Evolutionary conservation across 192 early-diverging fungal genomes (phyloP).

Genomic region (Lobosporangium transversale): DNA sequence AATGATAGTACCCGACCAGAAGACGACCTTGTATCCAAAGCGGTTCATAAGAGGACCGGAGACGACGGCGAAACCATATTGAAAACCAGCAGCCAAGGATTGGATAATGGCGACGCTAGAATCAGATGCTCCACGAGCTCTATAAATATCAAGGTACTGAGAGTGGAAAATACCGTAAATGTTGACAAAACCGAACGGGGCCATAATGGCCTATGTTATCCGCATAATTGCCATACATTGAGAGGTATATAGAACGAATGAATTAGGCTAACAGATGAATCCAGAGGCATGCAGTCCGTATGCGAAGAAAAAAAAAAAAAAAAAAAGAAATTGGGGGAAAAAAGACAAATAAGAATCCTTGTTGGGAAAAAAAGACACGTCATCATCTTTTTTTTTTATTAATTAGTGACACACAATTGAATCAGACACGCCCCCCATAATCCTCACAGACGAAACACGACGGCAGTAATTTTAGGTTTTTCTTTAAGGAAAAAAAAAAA

Average conservation of each 20-base stretch:
- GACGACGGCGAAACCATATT: constrained; percentile 37
- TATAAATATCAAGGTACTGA: constrained; percentile 27
- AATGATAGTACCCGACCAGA: too few species aligned
- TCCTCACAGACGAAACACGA: too few species aligned
- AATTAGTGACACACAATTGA: too few species aligned
- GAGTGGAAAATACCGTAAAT: constrained; percentile 50
- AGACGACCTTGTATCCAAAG: constrained; percentile 33
- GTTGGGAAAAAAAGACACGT: too few species aligned
- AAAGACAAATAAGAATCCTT: background rate
- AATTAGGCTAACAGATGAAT: background rate
- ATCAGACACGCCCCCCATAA: too few species aligned
- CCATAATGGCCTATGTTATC: constrained; percentile 23
- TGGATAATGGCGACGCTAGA: constrained; percentile 31
- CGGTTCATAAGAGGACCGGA: constrained; percentile 34
- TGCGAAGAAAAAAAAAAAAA: background rate
- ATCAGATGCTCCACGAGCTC: constrained; percentile 17
- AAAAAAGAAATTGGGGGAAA: background rate
- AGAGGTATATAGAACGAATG: too few species aligned
- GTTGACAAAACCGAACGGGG: constrained; percentile 42
- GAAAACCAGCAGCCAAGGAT: constrained; percentile 37
- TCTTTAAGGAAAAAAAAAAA: background rate
- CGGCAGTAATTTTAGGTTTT: too few species aligned
- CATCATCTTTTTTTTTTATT: too few species aligned
- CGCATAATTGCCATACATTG: background rate
- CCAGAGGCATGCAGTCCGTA: background rate